Evolutionary conservation across 306 rosid genomes (phyloP).

Genomic region (Delonix regia): DNA sequence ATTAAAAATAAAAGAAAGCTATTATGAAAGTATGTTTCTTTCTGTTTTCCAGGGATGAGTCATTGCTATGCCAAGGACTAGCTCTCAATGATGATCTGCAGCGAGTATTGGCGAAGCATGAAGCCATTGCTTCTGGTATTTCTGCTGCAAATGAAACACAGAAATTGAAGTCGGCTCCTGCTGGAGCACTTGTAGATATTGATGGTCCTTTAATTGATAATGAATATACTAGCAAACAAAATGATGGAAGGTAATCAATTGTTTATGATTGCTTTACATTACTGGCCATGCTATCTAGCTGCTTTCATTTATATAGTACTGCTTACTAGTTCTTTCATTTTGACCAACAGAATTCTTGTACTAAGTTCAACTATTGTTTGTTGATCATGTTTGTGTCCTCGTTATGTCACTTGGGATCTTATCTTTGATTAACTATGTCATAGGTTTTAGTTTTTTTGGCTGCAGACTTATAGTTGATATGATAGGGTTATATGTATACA

Average conservation of each 20-base stretch:
- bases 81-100: slow-evolving; percentile 93
- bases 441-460: slow-evolving; percentile 2
- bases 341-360: slow-evolving; percentile 20
- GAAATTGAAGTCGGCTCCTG: slow-evolving; percentile 58
- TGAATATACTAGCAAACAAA: slow-evolving; percentile 63
- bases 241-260: slow-evolving; percentile 62
- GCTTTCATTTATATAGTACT: slow-evolving; percentile 15
- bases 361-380: slow-evolving; percentile 17
- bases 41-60: slow-evolving; percentile 67
- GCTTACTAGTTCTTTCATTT: background rate
- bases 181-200: slow-evolving; percentile 63
- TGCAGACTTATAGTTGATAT: background rate
- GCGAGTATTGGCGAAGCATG: slow-evolving; percentile 91
- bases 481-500: background rate
- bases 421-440: background rate
- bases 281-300: slow-evolving; percentile 25
- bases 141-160: slow-evolving; percentile 43
- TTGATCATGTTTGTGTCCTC: background rate
- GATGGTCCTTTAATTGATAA: slow-evolving; percentile 83
- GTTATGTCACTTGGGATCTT: slow-evolving; percentile 23
- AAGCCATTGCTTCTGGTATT: slow-evolving; percentile 77
- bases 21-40: background rate
- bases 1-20: background rate
- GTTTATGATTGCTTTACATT: slow-evolving; percentile 15
- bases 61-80: slow-evolving; percentile 90